Evolutionary conservation across 495 filamentous ascomycete species (phyloP), one percentile per base, ranked within the genome.

Genomic region (Hyaloscypha hepaticicola): DNA sequence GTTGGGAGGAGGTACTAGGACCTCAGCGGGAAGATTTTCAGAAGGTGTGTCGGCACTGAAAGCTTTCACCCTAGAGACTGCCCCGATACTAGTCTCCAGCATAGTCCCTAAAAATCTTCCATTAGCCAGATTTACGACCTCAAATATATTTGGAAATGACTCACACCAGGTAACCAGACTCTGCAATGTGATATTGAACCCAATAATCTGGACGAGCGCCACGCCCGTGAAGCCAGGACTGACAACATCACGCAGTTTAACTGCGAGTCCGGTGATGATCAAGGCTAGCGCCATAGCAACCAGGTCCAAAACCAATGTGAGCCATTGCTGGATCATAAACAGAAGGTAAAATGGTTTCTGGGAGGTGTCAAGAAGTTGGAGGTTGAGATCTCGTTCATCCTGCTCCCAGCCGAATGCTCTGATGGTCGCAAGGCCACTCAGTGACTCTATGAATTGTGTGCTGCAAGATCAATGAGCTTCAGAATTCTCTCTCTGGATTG

Each of bases 111-210:
- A n/a, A n/a, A n/a, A n/a, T n/a, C n/a, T n/a, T n/a, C n/a, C n/a
- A n/a, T n/a, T n/a, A n/a, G n/a, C n/a, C n/a, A n/a, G n/a, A n/a
- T n/a, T n/a, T n/a, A n/a, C n/a, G n/a, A n/a, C n/a, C n/a, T n/a
- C n/a, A n/a, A n/a, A n/a, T n/a, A n/a, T n/a, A n/a, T n/a, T n/a
- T n/a, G n/a, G n/a, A n/a, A n/a, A n/a, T n/a, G n/a, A n/a, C n/a
- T n/a, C n/a, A n/a, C n/a, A n/a, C 24, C 27, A 57, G 9, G 19
- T 9, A 9, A 64, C 19, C 24, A 64, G 5, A 22, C 25, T 2
- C 2, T 21, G 16, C 24, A 64, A 87, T 55, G 92, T 91, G 63
- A 83, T 92, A 88, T 93, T 93, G 70, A 88, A 93, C 8, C 5
- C 19, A 5, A 63, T 51, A 6, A 63, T 34, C 11, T 31, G 26